Evolutionary conservation across 805 yeast species (phyloP).

Genomic region (Ogataea ramenticola): DNA sequence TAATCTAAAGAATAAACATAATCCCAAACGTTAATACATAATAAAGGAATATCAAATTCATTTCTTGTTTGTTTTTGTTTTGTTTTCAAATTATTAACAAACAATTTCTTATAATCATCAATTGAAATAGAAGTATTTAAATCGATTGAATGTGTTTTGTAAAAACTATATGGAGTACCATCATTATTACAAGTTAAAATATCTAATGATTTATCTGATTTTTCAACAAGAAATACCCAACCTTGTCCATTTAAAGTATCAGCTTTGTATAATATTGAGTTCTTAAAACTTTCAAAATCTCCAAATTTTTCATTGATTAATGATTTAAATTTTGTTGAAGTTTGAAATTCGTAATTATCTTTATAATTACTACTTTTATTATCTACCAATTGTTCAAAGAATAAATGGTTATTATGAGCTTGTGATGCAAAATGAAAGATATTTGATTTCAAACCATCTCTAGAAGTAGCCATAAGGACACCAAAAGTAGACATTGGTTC

Average conservation of each 20-base stretch:
- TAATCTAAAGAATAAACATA: constrained; percentile 80
- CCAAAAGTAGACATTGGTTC: constrained; percentile 74
- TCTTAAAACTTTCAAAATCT: constrained; percentile 43
- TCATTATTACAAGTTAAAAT: constrained; percentile 57
- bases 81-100: constrained; percentile 22
- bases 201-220: constrained; percentile 48
- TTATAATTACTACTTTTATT: constrained; percentile 8
- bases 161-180: constrained; percentile 70
- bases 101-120: constrained; percentile 41
- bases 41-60: constrained; percentile 66
- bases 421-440: constrained; percentile 87
- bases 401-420: constrained; percentile 87
- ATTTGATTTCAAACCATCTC: constrained; percentile 56
- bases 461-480: constrained; percentile 58
- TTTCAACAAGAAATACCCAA: constrained; percentile 69
- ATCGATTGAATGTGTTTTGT: constrained; percentile 66
- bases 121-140: constrained; percentile 64
- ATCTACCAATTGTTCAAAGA: constrained; percentile 53
- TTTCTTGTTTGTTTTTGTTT: constrained; percentile 26
- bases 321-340: constrained; percentile 16
- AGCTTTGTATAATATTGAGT: constrained; percentile 41
- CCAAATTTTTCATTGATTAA: constrained; percentile 33
- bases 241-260: constrained; percentile 59
- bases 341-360: neutral
- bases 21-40: constrained; percentile 84